A percentile compares a stretch with the other conserved stretches of the same genome.
Evolutionary conservation across 208 protist genomes (phyloP).

Genomic region (Wallacemonas collosoma): DNA sequence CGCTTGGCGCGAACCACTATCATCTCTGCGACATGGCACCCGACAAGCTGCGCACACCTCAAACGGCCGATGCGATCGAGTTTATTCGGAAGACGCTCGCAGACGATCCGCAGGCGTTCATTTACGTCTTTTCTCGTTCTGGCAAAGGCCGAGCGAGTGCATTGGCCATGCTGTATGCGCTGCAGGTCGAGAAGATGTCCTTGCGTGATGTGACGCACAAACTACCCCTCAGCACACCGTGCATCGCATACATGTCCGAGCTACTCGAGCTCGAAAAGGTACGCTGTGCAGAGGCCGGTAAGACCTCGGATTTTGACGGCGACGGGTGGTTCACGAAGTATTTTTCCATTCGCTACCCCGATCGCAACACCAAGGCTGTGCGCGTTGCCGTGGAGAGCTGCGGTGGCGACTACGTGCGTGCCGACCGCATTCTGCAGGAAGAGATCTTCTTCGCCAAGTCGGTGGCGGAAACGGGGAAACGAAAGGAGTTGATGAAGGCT

Average conservation of each 20-base stretch:
- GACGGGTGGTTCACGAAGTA: conserved; percentile 21
- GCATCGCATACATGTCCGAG: conserved; percentile 24
- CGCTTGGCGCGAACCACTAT: conserved; percentile 21
- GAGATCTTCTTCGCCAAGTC: conserved; percentile 25
- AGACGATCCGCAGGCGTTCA: conserved; percentile 16
- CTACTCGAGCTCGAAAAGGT: conserved; percentile 22
- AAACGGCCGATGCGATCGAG: conserved; percentile 4
- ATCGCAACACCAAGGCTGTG: conserved; percentile 13
- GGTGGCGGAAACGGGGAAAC: conserved; percentile 12
- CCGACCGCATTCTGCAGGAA: conserved; percentile 28
- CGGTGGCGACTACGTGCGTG: conserved; percentile 21
- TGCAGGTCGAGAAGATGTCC: conserved; percentile 23
- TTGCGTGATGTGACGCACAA: conserved; percentile 23
- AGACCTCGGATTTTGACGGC: conserved; percentile 22
- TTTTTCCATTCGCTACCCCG: conserved; percentile 31
- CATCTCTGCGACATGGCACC: conserved; percentile 13
- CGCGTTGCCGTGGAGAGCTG: conserved; percentile 31
- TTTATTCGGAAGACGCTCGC: conserved; percentile 16
- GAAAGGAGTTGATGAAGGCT: background rate
- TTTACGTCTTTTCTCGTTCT: conserved; percentile 33
- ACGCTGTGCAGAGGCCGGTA: background rate
- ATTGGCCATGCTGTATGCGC: conserved; percentile 28
- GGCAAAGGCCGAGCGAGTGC: conserved; percentile 35
- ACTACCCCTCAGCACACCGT: conserved; percentile 29
- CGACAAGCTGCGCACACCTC: conserved; percentile 4